phyloP scores from a whole-genome alignment of 2,329 filamentous ascomycete species.

The Tolypocladium tundrense region DNA sequence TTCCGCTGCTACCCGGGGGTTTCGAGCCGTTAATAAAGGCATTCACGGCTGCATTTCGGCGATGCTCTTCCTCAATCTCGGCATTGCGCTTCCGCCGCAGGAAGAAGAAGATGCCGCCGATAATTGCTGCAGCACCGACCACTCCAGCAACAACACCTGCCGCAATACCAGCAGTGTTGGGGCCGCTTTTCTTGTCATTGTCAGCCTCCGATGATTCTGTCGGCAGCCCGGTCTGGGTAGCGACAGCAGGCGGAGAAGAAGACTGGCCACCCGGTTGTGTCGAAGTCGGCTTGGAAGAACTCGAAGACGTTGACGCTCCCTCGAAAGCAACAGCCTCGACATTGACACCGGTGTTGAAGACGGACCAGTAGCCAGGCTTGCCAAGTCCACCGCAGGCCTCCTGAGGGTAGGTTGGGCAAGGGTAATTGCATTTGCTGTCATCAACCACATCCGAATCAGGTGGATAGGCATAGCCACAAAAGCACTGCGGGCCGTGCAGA shows the following conservation, averaged over 20 bases:
- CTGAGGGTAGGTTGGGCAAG: constrained; percentile 51
- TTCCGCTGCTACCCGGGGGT: constrained; percentile 52
- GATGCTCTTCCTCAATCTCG: constrained; percentile 75
- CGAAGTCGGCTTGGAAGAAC: constrained; percentile 7
- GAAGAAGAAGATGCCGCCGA: constrained; percentile 62
- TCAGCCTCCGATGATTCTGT: constrained; percentile 9
- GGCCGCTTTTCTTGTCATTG: constrained; percentile 22
- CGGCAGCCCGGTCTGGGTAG: constrained; percentile 8
- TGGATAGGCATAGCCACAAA: constrained; percentile 63
- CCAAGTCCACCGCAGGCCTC: constrained; percentile 47
- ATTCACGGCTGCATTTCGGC: constrained; percentile 68
- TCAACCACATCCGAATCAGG: constrained; percentile 40
- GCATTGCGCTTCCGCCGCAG: constrained; percentile 66
- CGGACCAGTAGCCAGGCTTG: constrained; percentile 22
- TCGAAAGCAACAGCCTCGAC: constrained; percentile 21
- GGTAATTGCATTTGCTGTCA: constrained; percentile 50
- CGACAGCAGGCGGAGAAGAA: constrained; percentile 10
- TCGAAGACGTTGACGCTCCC: constrained; percentile 12
- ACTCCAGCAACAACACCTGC: constrained; percentile 82
- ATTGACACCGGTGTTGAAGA: constrained; percentile 40
- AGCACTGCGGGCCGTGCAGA: constrained; percentile 55
- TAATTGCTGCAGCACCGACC: constrained; percentile 53
- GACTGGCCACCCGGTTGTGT: constrained; percentile 1
- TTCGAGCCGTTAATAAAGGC: constrained; percentile 60
- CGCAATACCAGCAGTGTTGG: constrained; percentile 76